These are phyloP conservation scores for Theileria orientalis DNA, from an alignment of 169 alveolate species.

Conservation along the genomic window DNA sequence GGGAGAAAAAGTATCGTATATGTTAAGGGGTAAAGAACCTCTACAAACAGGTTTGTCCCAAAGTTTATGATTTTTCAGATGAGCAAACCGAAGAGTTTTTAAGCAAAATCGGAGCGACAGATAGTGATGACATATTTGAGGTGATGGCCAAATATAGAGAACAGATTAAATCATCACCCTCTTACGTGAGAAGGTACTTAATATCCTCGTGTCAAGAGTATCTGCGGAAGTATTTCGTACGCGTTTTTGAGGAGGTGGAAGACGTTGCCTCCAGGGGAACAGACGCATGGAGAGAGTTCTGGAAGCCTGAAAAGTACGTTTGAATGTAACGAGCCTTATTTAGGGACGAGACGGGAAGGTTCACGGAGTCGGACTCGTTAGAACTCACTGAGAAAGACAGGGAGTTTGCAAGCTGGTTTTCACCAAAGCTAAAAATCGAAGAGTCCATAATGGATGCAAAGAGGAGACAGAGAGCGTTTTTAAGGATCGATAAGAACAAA, in stretches of 20 bases:
- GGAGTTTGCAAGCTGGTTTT: neutral
- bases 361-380: neutral
- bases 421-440: neutral
- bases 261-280: slow-evolving; percentile 36
- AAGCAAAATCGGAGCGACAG: slow-evolving; percentile 20
- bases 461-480: slow-evolving; percentile 9
- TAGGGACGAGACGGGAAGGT: slow-evolving; percentile 48
- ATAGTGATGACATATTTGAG: slow-evolving; percentile 18
- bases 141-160: slow-evolving; percentile 27
- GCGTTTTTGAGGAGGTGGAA: slow-evolving; percentile 56
- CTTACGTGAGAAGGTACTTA: slow-evolving; percentile 7
- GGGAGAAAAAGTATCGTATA: slow-evolving; percentile 37
- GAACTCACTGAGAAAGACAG: slow-evolving; percentile 22
- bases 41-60: slow-evolving; percentile 43
- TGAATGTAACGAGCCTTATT: neutral
- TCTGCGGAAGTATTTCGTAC: slow-evolving; percentile 45
- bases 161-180: slow-evolving; percentile 14
- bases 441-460: neutral
- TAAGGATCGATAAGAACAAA: slow-evolving; percentile 27
- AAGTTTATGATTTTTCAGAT: slow-evolving; percentile 22
- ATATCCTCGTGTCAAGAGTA: slow-evolving; percentile 8
- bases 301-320: slow-evolving; percentile 59
- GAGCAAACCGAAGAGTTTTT: slow-evolving; percentile 50
- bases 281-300: slow-evolving; percentile 55
- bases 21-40: slow-evolving; percentile 27